Base-by-base conservation (phyloP, 768 basidiomycete genomes). In the Leccinum imitatum region DNA sequence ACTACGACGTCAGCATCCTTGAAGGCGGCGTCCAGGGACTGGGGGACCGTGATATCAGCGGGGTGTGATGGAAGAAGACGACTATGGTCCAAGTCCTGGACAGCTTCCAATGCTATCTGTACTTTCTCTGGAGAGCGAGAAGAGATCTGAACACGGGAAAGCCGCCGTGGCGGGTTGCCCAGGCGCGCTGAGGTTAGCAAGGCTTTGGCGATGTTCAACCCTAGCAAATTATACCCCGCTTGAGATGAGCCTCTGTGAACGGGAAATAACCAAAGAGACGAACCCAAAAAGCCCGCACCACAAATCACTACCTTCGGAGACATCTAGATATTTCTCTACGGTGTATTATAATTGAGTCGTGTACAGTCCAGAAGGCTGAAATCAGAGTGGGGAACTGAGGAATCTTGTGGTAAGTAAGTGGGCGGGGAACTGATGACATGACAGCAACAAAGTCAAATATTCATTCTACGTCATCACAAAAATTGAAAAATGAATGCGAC, bases 271-370 rank as follows among this genome's bases (percentile, higher is more conserved):
- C 52, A 33, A 59, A 62, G 46, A 23, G 52, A 63, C 70, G n/a
- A 63, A 85, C 88, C 88, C 63, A 90, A 67, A 66, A 90, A 90
- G 19, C 83, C 83, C 55, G 82, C 79, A 37, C 84, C 83, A 53
- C 84, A 84, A 14, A 84, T 68, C 27, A 83, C 80, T 35, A 83
- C 72, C 67, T 81, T 83, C 37, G 51, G 66, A 17, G 68, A 57
- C 70, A 71, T 68, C 19, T 53, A 17, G 37, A 15, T 39, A 39
- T 53, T 19, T 47, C 52, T 50, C 21, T 50, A 55, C 46, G 21
- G 17, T 13, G 19, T 33, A 21, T n/a, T 50, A 46, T 58, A 37
- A 17, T 37, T 15, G 14, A 39, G 37, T 39, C 21, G 19, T 25
- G 41, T 30, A 52, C 47, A 50, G 35, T 46, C 33, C 23, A 63